These are phyloP conservation scores for Talinum fruticosum DNA, from an alignment of 148 eudicot genomes.

Conservation along the genomic window DNA sequence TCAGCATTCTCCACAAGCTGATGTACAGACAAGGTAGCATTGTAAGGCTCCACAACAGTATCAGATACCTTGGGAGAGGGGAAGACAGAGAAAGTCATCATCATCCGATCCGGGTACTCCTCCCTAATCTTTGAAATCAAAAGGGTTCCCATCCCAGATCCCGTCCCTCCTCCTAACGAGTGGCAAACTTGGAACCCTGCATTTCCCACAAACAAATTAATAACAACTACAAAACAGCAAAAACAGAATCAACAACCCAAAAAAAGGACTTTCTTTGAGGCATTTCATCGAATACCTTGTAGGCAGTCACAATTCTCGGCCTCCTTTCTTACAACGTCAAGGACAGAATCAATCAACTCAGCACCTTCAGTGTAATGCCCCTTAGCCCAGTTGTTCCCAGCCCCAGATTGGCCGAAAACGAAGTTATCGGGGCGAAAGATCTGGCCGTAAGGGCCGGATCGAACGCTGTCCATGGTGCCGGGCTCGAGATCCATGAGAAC, in stretches of 20 bases:
- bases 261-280: background rate
- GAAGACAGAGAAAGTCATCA: constrained; percentile 73
- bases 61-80: constrained; percentile 79
- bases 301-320: constrained; percentile 68
- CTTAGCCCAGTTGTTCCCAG: constrained; percentile 78
- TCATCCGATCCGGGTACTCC: constrained; percentile 78
- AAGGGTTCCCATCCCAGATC: constrained; percentile 77
- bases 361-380: constrained; percentile 82
- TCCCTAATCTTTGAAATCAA: constrained; percentile 72
- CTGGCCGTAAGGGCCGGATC: constrained; percentile 66
- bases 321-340: constrained; percentile 71
- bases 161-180: constrained; percentile 72
- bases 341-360: constrained; percentile 68
- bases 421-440: constrained; percentile 71
- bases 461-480: constrained; percentile 66
- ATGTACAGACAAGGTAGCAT: constrained; percentile 70
- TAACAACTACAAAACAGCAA: background rate
- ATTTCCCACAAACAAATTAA: background rate
- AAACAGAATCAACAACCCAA: background rate
- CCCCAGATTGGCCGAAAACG: constrained; percentile 70
- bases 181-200: constrained; percentile 79
- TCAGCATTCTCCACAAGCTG: constrained; percentile 85
- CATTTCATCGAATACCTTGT: constrained; percentile 45
- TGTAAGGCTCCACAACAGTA: constrained; percentile 75
- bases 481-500: constrained; percentile 81